Base-by-base conservation (phyloP, 495 filamentous ascomycete species). In the Wilcoxina mikolae region DNA sequence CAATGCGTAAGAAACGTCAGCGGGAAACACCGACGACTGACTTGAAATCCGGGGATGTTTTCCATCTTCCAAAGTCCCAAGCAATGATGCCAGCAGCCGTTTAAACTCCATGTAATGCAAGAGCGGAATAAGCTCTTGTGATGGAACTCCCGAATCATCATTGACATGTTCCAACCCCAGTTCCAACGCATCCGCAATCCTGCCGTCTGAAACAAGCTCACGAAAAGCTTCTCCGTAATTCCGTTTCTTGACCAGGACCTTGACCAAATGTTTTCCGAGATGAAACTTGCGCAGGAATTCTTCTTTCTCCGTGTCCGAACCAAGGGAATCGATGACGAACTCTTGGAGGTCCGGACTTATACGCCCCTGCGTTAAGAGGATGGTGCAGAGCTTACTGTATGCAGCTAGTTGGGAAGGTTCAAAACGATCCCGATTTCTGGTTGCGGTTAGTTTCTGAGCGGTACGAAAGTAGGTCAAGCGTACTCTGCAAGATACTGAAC, bases 341-440 rank as follows among this genome's bases (percentile, higher is more conserved):
- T 20, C 46, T 15, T 39, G 48, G 2, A 56, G 41, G 5, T 56
- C 41, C 0, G 38, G n/a, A 11, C 47, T 60, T 53, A 61, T 59
- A 22, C 50, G 58, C 9, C 53, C 49, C n/a, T 54, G 59, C 11
- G 28, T 44, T 15, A 61, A 29, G 23, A 61, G 57, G 17, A 61
- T 53, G 4, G 41, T 53, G 17, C 56, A 59, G 0, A 61, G 27
- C 26, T 55, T 52, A 0, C 51, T 48, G 26, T 61, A 59, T 26
- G 38, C n/a, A 20, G 33, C 31, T 18, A 41, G 18, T 24, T 50
- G 4, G 10, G 33, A 17, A 23, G 46, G 26, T 26, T 47, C 28
- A 5, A 48, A n/a, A 4, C 18, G 28, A 15, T 49, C 22, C 18
- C 33, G 44, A 20, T 35, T 49, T 25, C 53, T 47, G 31, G 26